A percentile compares a stretch with the other conserved stretches of the same genome.
phyloP scores from a whole-genome alignment of 2,329 filamentous ascomycete species.

The Furcasterigmium sp. region DNA sequence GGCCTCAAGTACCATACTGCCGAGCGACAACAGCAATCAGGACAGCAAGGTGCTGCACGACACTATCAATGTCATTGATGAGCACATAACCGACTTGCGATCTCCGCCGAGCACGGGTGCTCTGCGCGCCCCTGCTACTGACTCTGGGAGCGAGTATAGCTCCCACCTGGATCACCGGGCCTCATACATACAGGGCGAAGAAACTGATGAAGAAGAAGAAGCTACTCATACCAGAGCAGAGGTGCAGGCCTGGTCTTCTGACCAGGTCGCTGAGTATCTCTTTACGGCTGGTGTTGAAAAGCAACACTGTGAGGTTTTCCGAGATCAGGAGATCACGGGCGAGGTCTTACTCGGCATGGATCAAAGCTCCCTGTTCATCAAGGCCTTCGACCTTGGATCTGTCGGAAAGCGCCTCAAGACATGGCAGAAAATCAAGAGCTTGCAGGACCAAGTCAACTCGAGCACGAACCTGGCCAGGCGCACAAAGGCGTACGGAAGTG shows the following conservation, averaged over 20 bases:
- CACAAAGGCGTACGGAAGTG: constrained; percentile 53
- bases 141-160: constrained; percentile 89
- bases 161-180: constrained; percentile 69
- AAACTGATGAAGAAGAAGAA: constrained; percentile 90
- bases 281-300: constrained; percentile 81
- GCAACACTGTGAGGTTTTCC: constrained; percentile 88
- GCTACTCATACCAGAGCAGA: constrained; percentile 62
- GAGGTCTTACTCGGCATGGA: constrained; percentile 94
- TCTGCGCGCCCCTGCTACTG: constrained; percentile 52
- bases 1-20: constrained; percentile 28
- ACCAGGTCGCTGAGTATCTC: constrained; percentile 83
- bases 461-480: constrained; percentile 37
- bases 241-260: constrained; percentile 73
- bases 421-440: constrained; percentile 90
- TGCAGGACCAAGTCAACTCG: constrained; percentile 80
- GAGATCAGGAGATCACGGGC: constrained; percentile 92
- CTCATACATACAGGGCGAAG: constrained; percentile 90
- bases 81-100: constrained; percentile 86
- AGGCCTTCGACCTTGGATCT: constrained; percentile 88
- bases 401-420: constrained; percentile 87
- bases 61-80: constrained; percentile 91
- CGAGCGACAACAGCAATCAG: constrained; percentile 35
- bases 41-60: constrained; percentile 80
- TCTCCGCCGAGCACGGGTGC: constrained; percentile 46
- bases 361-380: constrained; percentile 90